A percentile compares a stretch with the other conserved stretches of the same genome.
Conservation (phyloP, 805 yeast species). For the Tetrapisispora fleetii region DNA sequence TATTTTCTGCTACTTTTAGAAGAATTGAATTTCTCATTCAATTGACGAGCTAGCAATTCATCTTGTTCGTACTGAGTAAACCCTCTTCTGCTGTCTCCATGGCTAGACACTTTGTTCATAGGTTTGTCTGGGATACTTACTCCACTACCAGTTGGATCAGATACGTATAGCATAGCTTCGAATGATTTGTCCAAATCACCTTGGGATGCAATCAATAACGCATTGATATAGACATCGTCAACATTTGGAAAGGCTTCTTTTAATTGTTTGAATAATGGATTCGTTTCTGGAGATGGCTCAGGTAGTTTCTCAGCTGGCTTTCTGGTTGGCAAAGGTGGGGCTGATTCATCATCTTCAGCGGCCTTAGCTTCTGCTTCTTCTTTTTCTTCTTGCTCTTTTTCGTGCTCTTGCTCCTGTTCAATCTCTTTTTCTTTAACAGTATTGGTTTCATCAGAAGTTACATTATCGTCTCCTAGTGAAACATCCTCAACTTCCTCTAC, state of each 20-base stretch:
- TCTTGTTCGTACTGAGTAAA: conserved; percentile 50
- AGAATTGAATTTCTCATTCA: conserved; percentile 54
- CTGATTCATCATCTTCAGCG: conserved; percentile 5
- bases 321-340: conserved; percentile 24
- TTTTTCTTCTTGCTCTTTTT: conserved; percentile 1
- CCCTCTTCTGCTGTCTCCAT: conserved; percentile 1
- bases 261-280: conserved; percentile 39
- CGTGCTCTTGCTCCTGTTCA: not conserved
- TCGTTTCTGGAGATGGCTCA: conserved; percentile 6
- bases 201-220: conserved; percentile 75
- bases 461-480: conserved; percentile 2
- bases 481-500: conserved; percentile 2
- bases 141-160: conserved; percentile 52
- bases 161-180: conserved; percentile 70
- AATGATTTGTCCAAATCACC: conserved; percentile 81
- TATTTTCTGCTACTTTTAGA: conserved; percentile 10
- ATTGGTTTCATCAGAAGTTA: not conserved
- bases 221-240: conserved; percentile 61
- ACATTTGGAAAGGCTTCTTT: conserved; percentile 78
- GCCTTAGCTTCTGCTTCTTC: conserved; percentile 4
- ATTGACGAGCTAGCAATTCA: conserved; percentile 69
- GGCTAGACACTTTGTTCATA: not conserved
- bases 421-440: conserved; percentile 5
- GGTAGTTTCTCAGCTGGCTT: conserved; percentile 7
- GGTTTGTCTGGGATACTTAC: conserved; percentile 40